Evolutionary conservation across 495 filamentous ascomycete species (phyloP), one percentile per base, ranked within the genome.

Genomic region (Xylaria intraflava): DNA sequence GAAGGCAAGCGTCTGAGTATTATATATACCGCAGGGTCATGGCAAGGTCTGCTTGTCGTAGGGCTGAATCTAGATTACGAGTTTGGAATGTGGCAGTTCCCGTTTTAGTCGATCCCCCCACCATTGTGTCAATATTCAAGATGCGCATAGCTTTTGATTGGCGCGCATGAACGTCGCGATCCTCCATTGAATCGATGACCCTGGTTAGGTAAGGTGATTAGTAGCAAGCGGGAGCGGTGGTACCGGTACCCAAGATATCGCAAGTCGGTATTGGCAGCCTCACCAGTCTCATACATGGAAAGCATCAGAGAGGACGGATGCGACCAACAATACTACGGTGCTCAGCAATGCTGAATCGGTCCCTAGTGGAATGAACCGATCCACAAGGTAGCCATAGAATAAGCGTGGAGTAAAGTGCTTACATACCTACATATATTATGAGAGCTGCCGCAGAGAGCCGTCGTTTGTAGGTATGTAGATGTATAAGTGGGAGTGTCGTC

Each of bases 81-180:
- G 35, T 24, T 47, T 47, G 51, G 43, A 47, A 43, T 26, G 41
- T 26, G 41, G 23, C 24, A 47, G 27, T 47, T 43, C 17, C 49
- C 23, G 41, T 55, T 48, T 48, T 49, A 55, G 45, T 49, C 52
- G 44, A 42, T 36, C 41, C 52, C 52, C 52, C 52, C 49, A 29
- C 19, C 50, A 29, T 27, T 47, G 47, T 3, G 35, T 43, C 45
- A 42, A 48, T 40, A 35, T 35, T 49, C 44, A 24, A 19, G 14
- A 54, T 58, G 56, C 56, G 56, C 50, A 41, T 19, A 42, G 56
- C 36, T 39, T 47, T 19, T 58, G 51, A 58, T 58, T 58, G 56
- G 56, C 50, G 52, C 52, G 45, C 52, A 55, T 24, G 0, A 42
- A 10, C 27, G 29, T 48, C 23, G 39, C 41, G 26, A 49, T 41